Conservation (phyloP, 2,329 filamentous ascomycete genomes). For the Bipolaris oryzae region DNA sequence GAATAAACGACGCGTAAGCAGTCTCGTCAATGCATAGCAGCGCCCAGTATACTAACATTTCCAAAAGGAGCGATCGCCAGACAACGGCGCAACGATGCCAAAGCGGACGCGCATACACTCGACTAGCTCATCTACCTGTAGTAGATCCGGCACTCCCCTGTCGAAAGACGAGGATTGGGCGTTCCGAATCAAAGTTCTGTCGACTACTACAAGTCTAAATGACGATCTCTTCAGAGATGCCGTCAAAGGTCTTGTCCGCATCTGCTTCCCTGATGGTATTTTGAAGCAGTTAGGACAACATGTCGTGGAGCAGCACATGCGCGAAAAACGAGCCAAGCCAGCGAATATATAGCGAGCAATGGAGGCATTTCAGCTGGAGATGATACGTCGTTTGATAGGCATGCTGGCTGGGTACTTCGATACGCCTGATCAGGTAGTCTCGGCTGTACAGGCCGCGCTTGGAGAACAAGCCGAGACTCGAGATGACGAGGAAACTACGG, state of each 20-base stretch:
- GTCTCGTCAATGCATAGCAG: too few relatives aligned
- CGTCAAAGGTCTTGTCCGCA: slow-evolving; percentile 31
- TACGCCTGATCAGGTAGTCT: slow-evolving; percentile 18
- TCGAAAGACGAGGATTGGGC: slow-evolving; percentile 29
- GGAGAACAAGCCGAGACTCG: not conserved
- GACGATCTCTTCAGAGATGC: slow-evolving; percentile 32
- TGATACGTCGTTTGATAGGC: slow-evolving; percentile 25
- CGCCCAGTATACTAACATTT: not conserved
- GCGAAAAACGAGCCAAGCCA: slow-evolving; percentile 16
- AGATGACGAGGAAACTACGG: not conserved
- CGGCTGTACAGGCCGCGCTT: slow-evolving; percentile 15
- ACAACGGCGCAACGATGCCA: not conserved
- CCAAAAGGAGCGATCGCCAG: slow-evolving; percentile 5
- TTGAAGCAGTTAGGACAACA: slow-evolving; percentile 31
- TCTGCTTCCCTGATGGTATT: slow-evolving; percentile 35
- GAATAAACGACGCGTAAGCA: slow-evolving; percentile 15
- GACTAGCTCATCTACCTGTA: not conserved
- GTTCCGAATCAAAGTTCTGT: slow-evolving; percentile 34
- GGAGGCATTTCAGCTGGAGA: slow-evolving; percentile 21
- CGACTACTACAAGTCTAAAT: slow-evolving; percentile 6
- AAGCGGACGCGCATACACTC: slow-evolving; percentile 8
- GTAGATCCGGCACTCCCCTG: not conserved
- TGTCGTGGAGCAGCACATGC: slow-evolving; percentile 31
- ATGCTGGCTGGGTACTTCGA: slow-evolving; percentile 32
- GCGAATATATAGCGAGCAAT: slow-evolving; percentile 25